A percentile compares a stretch with the other conserved stretches of the same genome.
These are phyloP conservation scores for Aristolochia californica DNA, from an alignment of 164 flowering plant genomes.

Conservation along the genomic window DNA sequence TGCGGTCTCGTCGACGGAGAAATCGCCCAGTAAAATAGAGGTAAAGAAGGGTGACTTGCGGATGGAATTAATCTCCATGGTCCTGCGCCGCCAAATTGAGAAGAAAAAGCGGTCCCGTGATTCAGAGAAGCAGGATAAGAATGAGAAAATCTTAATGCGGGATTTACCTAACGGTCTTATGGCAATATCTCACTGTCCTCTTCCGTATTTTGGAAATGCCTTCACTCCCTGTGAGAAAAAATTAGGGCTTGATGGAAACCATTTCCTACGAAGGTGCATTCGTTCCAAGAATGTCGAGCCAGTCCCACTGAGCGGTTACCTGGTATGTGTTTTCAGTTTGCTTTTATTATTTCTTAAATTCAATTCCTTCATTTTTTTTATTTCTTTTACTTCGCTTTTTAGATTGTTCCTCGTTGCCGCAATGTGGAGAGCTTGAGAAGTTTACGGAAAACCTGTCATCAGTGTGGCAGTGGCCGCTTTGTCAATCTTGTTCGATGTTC, in stretches of 20 bases:
- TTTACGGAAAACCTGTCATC: slow-evolving; percentile 3
- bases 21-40: not conserved
- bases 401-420: slow-evolving; percentile 5
- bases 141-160: slow-evolving; percentile 26
- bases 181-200: slow-evolving; percentile 42
- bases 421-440: not conserved
- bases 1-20: not conserved
- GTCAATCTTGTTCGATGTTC: not conserved
- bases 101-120: slow-evolving; percentile 23
- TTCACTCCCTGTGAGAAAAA: slow-evolving; percentile 31
- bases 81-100: slow-evolving; percentile 21
- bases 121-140: slow-evolving; percentile 5
- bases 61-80: slow-evolving; percentile 3
- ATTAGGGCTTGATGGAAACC: slow-evolving; percentile 28
- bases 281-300: slow-evolving; percentile 83
- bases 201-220: slow-evolving; percentile 17
- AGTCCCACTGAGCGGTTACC: slow-evolving; percentile 37
- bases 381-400: slow-evolving; percentile 1
- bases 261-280: slow-evolving; percentile 26
- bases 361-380: slow-evolving; percentile 1
- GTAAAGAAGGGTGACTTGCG: not conserved
- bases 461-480: not conserved
- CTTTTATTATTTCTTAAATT: not conserved
- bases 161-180: slow-evolving; percentile 57
- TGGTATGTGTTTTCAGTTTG: slow-evolving; percentile 34